Percentiles rank a stretch among this genome's conserved stretches.
These are phyloP conservation scores for Erodium texanum DNA, from an alignment of 441 rosid species.

Conservation along the genomic window DNA sequence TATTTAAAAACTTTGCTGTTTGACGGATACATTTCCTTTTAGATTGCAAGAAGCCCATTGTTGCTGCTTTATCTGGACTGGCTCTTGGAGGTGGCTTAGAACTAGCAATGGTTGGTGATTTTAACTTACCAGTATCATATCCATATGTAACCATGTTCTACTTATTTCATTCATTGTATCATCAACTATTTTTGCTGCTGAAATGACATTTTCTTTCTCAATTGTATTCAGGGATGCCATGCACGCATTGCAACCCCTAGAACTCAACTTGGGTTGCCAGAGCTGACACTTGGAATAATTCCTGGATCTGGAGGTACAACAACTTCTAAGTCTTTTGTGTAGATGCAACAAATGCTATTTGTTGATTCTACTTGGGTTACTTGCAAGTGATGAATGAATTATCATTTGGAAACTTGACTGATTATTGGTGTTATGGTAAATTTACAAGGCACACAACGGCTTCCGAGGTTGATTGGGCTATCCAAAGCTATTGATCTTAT, in stretches of 20 bases:
- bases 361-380: not conserved
- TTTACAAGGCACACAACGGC: constrained; percentile 83
- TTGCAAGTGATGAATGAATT: constrained; percentile 6
- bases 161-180: not conserved
- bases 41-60: constrained; percentile 88
- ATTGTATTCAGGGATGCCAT: constrained; percentile 60
- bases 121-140: not conserved
- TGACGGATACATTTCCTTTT: not conserved
- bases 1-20: not conserved
- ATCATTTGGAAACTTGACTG: constrained; percentile 9
- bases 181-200: not conserved
- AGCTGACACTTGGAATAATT: constrained; percentile 77
- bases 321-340: constrained; percentile 9
- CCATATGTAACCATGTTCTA: not conserved
- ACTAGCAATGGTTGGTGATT: constrained; percentile 62
- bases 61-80: constrained; percentile 93
- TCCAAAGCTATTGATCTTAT: constrained; percentile 79
- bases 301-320: constrained; percentile 87
- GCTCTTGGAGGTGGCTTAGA: constrained; percentile 99
- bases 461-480: constrained; percentile 87
- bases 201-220: not conserved
- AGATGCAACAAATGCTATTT: not conserved
- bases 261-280: constrained; percentile 87
- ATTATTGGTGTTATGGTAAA: constrained; percentile 16
- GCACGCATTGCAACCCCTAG: constrained; percentile 75